Conservation (phyloP, 1,139 yeast genomes). For the Arxiozyma telluris region DNA sequence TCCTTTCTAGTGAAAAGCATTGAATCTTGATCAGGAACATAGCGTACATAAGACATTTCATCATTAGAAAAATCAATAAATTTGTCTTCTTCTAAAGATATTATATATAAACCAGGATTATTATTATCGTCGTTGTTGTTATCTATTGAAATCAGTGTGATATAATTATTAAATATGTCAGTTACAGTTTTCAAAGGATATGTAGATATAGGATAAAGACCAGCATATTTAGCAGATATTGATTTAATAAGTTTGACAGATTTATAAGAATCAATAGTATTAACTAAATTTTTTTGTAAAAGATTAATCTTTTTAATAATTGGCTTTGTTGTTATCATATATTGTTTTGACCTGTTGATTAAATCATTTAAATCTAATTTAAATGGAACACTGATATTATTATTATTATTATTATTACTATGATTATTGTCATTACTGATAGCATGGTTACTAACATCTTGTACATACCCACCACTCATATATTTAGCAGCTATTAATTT, state of each 20-base stretch:
- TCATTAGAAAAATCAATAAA: background rate
- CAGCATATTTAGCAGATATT: background rate
- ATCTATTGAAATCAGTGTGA: background rate
- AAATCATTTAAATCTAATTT: background rate
- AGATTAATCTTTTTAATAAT: slow-evolving; percentile 1
- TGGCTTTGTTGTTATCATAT: background rate
- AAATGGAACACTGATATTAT: background rate
- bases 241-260: background rate
- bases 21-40: background rate
- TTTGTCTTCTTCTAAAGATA: background rate
- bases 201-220: background rate
- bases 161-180: background rate
- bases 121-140: background rate
- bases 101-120: background rate
- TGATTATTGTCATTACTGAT: background rate
- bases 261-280: background rate
- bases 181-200: background rate
- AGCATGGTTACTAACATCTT: background rate
- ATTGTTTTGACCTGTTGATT: slow-evolving; percentile 1
- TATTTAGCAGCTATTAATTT: slow-evolving; percentile 66
- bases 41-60: background rate
- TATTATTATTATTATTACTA: background rate
- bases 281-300: background rate
- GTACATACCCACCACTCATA: background rate
- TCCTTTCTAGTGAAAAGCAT: background rate